A percentile compares a stretch with the other conserved stretches of the same genome.
Conservation (phyloP, 108 stramenopile species). For the Pseudonitzschia delicatissima region DNA sequence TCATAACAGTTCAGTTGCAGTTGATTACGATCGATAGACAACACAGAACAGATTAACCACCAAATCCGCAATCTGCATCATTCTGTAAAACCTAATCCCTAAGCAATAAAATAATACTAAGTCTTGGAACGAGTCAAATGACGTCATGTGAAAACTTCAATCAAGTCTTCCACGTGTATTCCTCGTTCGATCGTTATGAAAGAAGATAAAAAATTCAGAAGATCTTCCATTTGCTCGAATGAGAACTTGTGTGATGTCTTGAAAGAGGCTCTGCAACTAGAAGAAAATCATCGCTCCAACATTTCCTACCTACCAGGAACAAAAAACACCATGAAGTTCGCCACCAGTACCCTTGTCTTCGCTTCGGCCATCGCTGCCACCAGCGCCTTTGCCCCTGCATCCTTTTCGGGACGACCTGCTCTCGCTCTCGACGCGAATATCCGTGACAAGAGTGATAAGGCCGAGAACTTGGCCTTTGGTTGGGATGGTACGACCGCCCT, state of each 20-base stretch:
- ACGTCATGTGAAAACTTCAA: not conserved
- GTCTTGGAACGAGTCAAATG: constrained; percentile 11
- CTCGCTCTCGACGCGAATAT: constrained; percentile 58
- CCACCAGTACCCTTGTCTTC: constrained; percentile 20
- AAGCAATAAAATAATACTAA: not conserved
- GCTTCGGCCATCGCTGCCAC: constrained; percentile 31
- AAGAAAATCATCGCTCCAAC: too few species aligned
- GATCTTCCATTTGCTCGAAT: too few species aligned
- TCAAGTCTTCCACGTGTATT: not conserved
- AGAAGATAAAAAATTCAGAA: not conserved
- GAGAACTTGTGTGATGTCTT: not conserved
- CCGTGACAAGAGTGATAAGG: constrained; percentile 59
- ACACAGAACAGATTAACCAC: not conserved
- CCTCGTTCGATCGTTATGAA: not conserved
- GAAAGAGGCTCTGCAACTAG: not conserved
- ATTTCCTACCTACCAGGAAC: not conserved
- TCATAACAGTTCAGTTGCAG: not conserved
- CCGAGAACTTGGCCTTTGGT: constrained; percentile 58
- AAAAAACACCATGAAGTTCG: constrained; percentile 35
- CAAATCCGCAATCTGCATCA: not conserved
- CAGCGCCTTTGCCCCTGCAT: constrained; percentile 11
- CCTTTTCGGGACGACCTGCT: not conserved
- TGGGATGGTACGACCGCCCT: constrained; percentile 88
- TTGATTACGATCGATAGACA: not conserved
- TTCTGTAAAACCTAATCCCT: not conserved